Percentiles rank a stretch among this genome's conserved stretches.
These are phyloP conservation scores for Daldinia childiae DNA, from an alignment of 495 filamentous ascomycete species.

Conservation along the genomic window DNA sequence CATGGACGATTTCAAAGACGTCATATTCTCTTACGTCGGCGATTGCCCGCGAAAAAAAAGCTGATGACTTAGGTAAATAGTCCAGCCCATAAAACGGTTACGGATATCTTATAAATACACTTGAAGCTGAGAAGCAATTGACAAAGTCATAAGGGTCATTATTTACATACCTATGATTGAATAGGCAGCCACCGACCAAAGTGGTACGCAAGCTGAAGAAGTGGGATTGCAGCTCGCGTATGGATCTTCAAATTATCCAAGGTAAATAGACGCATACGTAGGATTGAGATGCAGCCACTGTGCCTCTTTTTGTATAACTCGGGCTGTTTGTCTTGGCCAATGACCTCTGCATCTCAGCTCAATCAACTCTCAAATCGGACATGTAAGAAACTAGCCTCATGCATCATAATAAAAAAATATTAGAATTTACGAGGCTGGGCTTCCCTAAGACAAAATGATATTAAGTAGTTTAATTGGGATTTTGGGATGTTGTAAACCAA, in stretches of 20 bases:
- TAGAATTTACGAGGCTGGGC: no score
- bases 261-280: background rate
- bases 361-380: background rate
- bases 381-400: background rate
- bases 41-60: background rate
- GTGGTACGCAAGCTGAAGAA: background rate
- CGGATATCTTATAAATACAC: background rate
- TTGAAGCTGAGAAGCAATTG: conserved; percentile 3
- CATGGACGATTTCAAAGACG: background rate
- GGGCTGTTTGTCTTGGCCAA: background rate
- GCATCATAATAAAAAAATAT: no score
- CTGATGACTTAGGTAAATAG: background rate
- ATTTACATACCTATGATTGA: background rate
- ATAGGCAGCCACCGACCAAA: background rate
- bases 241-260: background rate
- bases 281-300: background rate
- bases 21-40: conserved; percentile 10
- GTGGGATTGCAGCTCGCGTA: background rate
- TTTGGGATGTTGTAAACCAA: no score
- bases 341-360: background rate
- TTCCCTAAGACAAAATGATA: no score
- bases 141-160: background rate
- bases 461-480: no score
- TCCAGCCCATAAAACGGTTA: background rate
- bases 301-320: background rate